Base-by-base conservation (phyloP, 1,284 basidiomycete genomes). In the Rugiboletus extremiorientalis region DNA sequence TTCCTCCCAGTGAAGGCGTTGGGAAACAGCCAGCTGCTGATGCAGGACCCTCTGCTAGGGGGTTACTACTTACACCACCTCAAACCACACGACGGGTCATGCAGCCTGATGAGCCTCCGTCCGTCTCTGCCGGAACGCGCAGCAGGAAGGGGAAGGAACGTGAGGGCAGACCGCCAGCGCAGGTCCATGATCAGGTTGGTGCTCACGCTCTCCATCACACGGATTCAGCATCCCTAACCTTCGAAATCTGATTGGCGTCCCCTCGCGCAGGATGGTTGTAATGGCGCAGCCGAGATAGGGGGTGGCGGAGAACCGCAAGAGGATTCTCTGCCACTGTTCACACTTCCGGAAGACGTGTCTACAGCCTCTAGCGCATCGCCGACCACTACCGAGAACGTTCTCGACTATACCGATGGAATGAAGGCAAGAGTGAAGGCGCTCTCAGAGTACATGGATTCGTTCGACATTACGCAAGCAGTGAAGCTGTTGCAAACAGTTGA, bases 381-480 rank as follows among this genome's bases (percentile, higher is more conserved):
- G 12, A 72, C 69, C 1, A 56, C 18, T 15, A 68, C 68, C 7
- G 66, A 72, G 16, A 70, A 70, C 20, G 58, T 70, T 37, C 51
- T 70, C 6, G 66, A 68, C 43, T 68, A 65, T 18, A 51, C 54
- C 2, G 54, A 61, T 14, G 69, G 69, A 16, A 31, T 69, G 45
- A 72, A 56, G 47, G 55, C 16, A 18, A 65, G 68, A 45, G 56
- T 70, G 48, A 71, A 67, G 52, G 62, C 52, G 5, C 62, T 68
- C 37, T 53, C 52, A 2, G 67, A 69, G 49, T 68, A 68, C 42
- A 63, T 72, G 68, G 52, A 65, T 18, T 68, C 66, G 36, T 70
- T 72, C 49, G 62, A 68, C 34, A 40, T 68, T 27, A 30, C 30
- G 5, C 53, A 63, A 33, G 68, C 69, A 3, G 49, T 30, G 25